phyloP scores from a whole-genome alignment of 2,329 filamentous ascomycete genomes.

The Aspergillus sp. region DNA sequence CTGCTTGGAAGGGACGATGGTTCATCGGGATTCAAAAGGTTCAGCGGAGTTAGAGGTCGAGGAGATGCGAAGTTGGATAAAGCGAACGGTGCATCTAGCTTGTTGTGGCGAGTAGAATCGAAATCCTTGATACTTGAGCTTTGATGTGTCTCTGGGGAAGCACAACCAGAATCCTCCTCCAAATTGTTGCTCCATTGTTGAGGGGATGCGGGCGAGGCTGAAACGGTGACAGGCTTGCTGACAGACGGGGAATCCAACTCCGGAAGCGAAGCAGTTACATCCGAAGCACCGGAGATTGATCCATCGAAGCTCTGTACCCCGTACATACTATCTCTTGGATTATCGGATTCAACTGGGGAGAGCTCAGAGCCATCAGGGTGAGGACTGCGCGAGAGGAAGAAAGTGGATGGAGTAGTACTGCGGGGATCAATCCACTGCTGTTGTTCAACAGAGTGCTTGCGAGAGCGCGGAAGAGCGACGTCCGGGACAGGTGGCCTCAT shows the following conservation, averaged over 20 bases:
- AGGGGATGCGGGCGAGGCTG: constrained; percentile 12
- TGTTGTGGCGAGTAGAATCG: constrained; percentile 17
- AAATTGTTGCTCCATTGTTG: constrained; percentile 3
- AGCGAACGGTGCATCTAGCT: constrained; percentile 20
- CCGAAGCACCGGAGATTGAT: constrained; percentile 41
- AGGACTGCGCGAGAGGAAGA: constrained; percentile 59
- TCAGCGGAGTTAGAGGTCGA: constrained; percentile 50
- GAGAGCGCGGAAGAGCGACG: constrained; percentile 30
- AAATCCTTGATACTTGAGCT: constrained; percentile 34
- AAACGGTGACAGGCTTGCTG: constrained; percentile 8
- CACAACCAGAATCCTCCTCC: constrained; percentile 24
- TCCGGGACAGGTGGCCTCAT: constrained; percentile 43
- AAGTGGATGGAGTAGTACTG: constrained; percentile 52
- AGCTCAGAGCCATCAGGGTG: constrained; percentile 42
- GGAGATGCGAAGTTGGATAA: constrained; percentile 29
- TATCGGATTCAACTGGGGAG: constrained; percentile 29
- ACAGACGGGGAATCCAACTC: constrained; percentile 7
- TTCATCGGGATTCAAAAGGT: constrained; percentile 47
- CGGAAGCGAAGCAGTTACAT: constrained; percentile 22
- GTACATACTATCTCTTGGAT: constrained; percentile 49
- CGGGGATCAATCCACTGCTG: constrained; percentile 38
- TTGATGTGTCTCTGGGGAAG: constrained; percentile 24
- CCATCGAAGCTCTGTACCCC: constrained; percentile 60
- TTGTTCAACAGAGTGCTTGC: constrained; percentile 36
- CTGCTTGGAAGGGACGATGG: constrained; percentile 56